Conservation (phyloP, 106 monocot species). For the Chionographis japonica region DNA sequence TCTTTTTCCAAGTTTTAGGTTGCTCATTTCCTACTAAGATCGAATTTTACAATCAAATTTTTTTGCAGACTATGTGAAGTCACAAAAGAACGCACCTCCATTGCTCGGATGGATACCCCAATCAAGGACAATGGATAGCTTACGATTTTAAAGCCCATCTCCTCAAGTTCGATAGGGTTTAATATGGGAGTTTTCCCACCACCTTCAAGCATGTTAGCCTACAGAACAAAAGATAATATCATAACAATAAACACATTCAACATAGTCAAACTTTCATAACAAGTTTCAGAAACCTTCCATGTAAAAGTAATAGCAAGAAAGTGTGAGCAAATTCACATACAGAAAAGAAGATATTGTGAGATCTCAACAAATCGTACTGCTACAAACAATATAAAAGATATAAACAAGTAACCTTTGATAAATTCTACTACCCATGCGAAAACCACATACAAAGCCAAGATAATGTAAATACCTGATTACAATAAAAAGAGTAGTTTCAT, state of each 20-base stretch:
- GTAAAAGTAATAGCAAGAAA: too few relatives aligned
- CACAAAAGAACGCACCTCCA: constrained; percentile 58
- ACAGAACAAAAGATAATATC: constrained; percentile 5
- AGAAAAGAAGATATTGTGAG: too few relatives aligned
- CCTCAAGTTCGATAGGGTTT: constrained; percentile 82
- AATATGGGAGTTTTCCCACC: constrained; percentile 96
- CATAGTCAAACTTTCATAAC: neutral
- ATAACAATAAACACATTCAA: neutral
- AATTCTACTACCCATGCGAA: too few relatives aligned
- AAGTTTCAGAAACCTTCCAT: too few relatives aligned
- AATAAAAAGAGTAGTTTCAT: too few relatives aligned
- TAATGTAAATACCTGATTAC: too few relatives aligned
- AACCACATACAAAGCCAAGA: too few relatives aligned
- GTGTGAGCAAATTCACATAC: too few relatives aligned
- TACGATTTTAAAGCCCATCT: constrained; percentile 81
- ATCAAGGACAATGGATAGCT: constrained; percentile 83
- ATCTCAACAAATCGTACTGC: too few relatives aligned
- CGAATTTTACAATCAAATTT: constrained; percentile 4
- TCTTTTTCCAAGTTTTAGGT: too few relatives aligned
- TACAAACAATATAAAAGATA: too few relatives aligned
- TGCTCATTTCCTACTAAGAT: neutral
- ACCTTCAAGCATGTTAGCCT: constrained; percentile 99
- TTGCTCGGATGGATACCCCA: constrained; percentile 95
- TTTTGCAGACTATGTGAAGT: neutral
- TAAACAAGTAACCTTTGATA: too few relatives aligned